Base-by-base conservation (phyloP, 371 early-diverging fungal species). In the Mucor indicus region DNA sequence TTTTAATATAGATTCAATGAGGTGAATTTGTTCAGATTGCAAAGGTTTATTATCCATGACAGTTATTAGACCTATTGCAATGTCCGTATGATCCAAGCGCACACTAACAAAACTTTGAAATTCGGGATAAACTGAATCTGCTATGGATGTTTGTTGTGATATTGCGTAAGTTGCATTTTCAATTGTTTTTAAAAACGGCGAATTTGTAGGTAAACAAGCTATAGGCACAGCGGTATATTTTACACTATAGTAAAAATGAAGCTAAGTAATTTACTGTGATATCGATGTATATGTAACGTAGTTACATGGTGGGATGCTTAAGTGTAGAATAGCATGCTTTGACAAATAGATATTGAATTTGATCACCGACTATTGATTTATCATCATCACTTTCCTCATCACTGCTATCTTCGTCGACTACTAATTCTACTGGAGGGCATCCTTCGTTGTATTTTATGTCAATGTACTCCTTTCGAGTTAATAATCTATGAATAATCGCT, bases 381-480 rank as follows among this genome's bases (percentile, higher is more conserved):
- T 37, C n/a, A 20, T 44, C 36, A 8, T 10, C 9, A 13, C 15
- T 3, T 31, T 2, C 13, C 4, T 48, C n/a, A 25, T 25, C 25
- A 16, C 16, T 41, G 11, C 16, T 41, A 27, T 17, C n/a, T 8
- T 24, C 12, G 40, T 41, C 31, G 22, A 17, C 27, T 16, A 53
- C 35, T 0, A 51, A 13, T 29, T 47, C 20, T 20, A 59, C 45
- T 30, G 39, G 23, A 16, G 55, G 50, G 13, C 48, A 47, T 20
- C 57, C 48, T 37, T 50, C 52, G 24, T 51, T 60, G 8, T 50
- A 32, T 44, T 37, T 59, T 24, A 59, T 45, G 19, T 60, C 56
- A 17, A 30, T 29, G 31, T 38, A 55, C 45, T 61, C 62, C 24
- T 52, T 36, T 20, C 19, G 15, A 1, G 62, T 43, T 4, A 61